Evolutionary conservation across 1,284 basidiomycete species (phyloP).

Genomic region (Paramarasmius palmivorus): DNA sequence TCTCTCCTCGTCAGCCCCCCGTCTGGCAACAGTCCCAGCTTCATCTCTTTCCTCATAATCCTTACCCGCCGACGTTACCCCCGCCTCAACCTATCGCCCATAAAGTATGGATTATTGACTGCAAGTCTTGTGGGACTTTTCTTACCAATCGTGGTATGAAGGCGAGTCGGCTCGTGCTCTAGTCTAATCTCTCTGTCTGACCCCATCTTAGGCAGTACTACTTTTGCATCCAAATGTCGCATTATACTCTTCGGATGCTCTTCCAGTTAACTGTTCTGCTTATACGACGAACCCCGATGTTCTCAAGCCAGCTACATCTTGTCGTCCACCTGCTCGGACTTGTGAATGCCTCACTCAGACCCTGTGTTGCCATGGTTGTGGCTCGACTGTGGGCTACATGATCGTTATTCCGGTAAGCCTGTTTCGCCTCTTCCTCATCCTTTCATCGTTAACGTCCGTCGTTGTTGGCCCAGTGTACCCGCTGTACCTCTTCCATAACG

Average conservation of each 20-base stretch:
- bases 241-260: slow-evolving; percentile 81
- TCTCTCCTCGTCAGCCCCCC: slow-evolving; percentile 18
- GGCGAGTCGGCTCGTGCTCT: slow-evolving; percentile 38
- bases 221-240: slow-evolving; percentile 81
- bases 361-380: slow-evolving; percentile 82
- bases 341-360: slow-evolving; percentile 57
- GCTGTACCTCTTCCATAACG: slow-evolving; percentile 71
- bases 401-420: slow-evolving; percentile 60
- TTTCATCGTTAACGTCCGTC: background rate
- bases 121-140: slow-evolving; percentile 72
- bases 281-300: slow-evolving; percentile 48
- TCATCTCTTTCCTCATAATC: slow-evolving; percentile 37
- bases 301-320: slow-evolving; percentile 35
- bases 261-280: slow-evolving; percentile 75
- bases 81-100: slow-evolving; percentile 48
- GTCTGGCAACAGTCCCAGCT: slow-evolving; percentile 17
- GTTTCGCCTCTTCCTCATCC: slow-evolving; percentile 7
- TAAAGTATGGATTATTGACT: slow-evolving; percentile 82
- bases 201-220: slow-evolving; percentile 66
- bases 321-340: slow-evolving; percentile 36
- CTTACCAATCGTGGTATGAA: slow-evolving; percentile 86
- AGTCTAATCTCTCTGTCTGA: slow-evolving; percentile 10
- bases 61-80: slow-evolving; percentile 36
- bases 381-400: slow-evolving; percentile 75
- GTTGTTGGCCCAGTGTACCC: slow-evolving; percentile 47